Conservation (phyloP, 768 basidiomycete genomes). For the Pleurotus eryngii region DNA sequence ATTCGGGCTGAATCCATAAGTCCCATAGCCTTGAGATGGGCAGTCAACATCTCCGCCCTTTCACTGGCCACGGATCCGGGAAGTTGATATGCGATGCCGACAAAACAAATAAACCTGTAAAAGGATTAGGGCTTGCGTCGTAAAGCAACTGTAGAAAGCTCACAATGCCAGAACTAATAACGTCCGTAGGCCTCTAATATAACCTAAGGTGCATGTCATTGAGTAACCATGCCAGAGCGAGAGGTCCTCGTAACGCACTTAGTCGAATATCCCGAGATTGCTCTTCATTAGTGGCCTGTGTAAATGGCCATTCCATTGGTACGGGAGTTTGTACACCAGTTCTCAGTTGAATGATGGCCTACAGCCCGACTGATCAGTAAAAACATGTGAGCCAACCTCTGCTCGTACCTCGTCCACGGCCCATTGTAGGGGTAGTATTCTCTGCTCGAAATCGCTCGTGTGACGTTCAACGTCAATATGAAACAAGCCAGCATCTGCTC, state of each 20-base stretch:
- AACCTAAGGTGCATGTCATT: conserved; percentile 35
- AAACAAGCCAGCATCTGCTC: conserved; percentile 60
- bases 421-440: conserved; percentile 73
- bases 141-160: conserved; percentile 17
- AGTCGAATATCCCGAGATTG: conserved; percentile 53
- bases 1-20: conserved; percentile 67
- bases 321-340: conserved; percentile 53
- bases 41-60: conserved; percentile 58
- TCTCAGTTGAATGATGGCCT: conserved; percentile 72
- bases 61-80: conserved; percentile 69
- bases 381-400: too few relatives aligned
- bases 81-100: conserved; percentile 76
- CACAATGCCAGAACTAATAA: conserved; percentile 68
- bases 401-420: conserved; percentile 62
- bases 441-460: conserved; percentile 63
- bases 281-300: conserved; percentile 62
- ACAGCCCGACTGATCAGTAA: neutral
- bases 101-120: conserved; percentile 60
- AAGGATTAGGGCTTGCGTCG: neutral
- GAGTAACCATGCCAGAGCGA: neutral
- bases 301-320: conserved; percentile 73
- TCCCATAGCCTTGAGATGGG: conserved; percentile 81
- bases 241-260: conserved; percentile 33
- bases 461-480: conserved; percentile 66
- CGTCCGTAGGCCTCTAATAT: conserved; percentile 55